Evolutionary conservation across 345 rosid genomes (phyloP), one percentile per base, ranked within the genome.

Genomic region (Psidium friedrichsthalianum): DNA sequence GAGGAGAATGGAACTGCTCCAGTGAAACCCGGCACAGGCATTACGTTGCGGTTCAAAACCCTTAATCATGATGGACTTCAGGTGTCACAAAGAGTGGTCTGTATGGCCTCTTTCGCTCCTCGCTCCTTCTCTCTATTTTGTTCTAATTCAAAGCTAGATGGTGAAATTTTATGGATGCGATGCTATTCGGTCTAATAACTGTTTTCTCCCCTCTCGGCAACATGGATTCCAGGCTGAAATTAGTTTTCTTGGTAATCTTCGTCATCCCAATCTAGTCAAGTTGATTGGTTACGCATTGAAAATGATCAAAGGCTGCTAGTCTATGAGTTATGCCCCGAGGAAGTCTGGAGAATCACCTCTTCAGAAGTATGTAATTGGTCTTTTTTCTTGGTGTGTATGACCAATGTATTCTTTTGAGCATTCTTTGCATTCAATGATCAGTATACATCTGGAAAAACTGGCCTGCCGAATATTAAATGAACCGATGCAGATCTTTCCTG

Each of bases 11-110:
- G 99, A 86, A 94, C 98, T 53, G 94, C 98, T 84, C 96, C 99
- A 0, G 98, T 93, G 84, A 96, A 95, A 91, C 98, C 98, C 56
- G 99, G 98, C 44, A 92, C 94, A 1, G 99, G 99, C 44, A 93
- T 96, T 53, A 93, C 99, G 99, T 96, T 87, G 99, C 99, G 0
- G 95, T 95, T 95, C 55, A 96, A 96, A 88, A 96, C 96, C 55
- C 92, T 95, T n/a, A 96, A 96, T 84, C 94, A 92, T 55, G 98
- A 95, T 88, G 99, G 99, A 86, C 95, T 96, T 87, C 99, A 96
- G 92, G 99, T n/a, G 99, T 90, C 99, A 96, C 84, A 94, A 94
- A 91, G 99, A 96, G 88, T 96, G 99, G 99, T 94, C 95, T 90
- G 99, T 96, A 91, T 82, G 91, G 84, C 56, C 51, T 49, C 29